A percentile compares a stretch with the other conserved stretches of the same genome.
These are phyloP conservation scores for Dioscorea zingiberensis DNA, from an alignment of 106 monocot genomes.

Conservation along the genomic window DNA sequence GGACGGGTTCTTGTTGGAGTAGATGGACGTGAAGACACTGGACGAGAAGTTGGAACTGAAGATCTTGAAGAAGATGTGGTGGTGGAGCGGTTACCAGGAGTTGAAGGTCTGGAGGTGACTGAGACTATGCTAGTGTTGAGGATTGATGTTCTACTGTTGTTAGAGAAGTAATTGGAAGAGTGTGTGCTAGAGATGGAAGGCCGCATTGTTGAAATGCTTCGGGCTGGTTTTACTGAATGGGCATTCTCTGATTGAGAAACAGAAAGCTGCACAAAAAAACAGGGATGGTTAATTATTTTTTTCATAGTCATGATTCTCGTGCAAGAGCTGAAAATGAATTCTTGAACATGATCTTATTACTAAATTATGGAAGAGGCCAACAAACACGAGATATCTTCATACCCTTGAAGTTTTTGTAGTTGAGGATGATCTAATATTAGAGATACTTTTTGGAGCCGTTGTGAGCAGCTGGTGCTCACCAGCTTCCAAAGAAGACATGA, in stretches of 20 bases:
- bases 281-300: too few species aligned
- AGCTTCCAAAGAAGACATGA: conserved; percentile 27
- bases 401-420: conserved; percentile 58
- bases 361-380: too few species aligned
- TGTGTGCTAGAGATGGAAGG: conserved; percentile 28
- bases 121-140: conserved; percentile 64
- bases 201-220: conserved; percentile 60
- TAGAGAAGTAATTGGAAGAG: conserved; percentile 32
- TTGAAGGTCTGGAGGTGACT: conserved; percentile 64
- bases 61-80: conserved; percentile 5
- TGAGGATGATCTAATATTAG: conserved; percentile 30
- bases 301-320: too few species aligned
- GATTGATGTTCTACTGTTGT: conserved; percentile 34
- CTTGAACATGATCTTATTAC: too few species aligned
- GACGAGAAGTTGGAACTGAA: conserved; percentile 21
- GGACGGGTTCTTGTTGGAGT: conserved; percentile 54
- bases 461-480: conserved; percentile 21
- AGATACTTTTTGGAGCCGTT: conserved; percentile 19
- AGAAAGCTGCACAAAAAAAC: conserved; percentile 36
- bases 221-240: conserved; percentile 29
- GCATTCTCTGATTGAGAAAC: conserved; percentile 31
- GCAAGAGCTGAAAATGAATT: too few species aligned
- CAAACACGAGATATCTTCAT: too few species aligned
- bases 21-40: conserved; percentile 35
- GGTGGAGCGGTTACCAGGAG: conserved; percentile 42